These are phyloP conservation scores for Lentinula edodes DNA, from an alignment of 768 basidiomycete species.

Conservation along the genomic window DNA sequence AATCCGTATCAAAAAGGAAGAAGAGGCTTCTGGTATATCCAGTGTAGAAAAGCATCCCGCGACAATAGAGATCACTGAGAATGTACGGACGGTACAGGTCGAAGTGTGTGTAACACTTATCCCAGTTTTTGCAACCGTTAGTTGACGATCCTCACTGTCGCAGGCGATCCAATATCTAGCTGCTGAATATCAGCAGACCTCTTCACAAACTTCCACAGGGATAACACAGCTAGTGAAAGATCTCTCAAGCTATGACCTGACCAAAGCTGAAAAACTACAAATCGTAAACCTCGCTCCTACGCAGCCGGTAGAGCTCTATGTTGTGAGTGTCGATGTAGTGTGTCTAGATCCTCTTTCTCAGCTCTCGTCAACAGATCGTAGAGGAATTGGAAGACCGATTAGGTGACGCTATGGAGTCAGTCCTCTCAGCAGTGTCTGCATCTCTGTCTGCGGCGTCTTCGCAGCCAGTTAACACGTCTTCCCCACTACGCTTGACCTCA, in stretches of 20 bases:
- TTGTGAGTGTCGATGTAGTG: slow-evolving; percentile 42
- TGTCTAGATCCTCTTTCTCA: neutral
- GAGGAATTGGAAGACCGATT: slow-evolving; percentile 88
- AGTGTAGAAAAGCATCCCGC: slow-evolving; percentile 25
- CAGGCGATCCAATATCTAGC: slow-evolving; percentile 86
- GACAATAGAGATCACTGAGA: slow-evolving; percentile 64
- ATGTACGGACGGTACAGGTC: slow-evolving; percentile 80
- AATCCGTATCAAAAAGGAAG: slow-evolving; percentile 71
- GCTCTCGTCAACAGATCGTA: slow-evolving; percentile 55
- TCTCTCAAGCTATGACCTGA: slow-evolving; percentile 66
- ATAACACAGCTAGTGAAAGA: slow-evolving; percentile 62
- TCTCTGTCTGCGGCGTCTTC: slow-evolving; percentile 22
- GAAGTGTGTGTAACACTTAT: slow-evolving; percentile 44
- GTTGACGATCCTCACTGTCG: neutral
- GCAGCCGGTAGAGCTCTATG: slow-evolving; percentile 80
- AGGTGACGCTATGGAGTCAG: slow-evolving; percentile 60
- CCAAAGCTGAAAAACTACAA: slow-evolving; percentile 90
- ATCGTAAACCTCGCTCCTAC: slow-evolving; percentile 87
- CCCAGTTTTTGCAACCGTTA: neutral
- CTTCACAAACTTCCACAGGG: slow-evolving; percentile 56
- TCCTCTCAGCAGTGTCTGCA: slow-evolving; percentile 51
- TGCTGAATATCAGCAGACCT: slow-evolving; percentile 65
- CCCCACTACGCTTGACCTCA: neutral
- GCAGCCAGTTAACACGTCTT: neutral
- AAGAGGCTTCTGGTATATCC: slow-evolving; percentile 42